Evolutionary conservation across 805 yeast genomes (phyloP).

Genomic region (Saccharomyces kudriavzevii): DNA sequence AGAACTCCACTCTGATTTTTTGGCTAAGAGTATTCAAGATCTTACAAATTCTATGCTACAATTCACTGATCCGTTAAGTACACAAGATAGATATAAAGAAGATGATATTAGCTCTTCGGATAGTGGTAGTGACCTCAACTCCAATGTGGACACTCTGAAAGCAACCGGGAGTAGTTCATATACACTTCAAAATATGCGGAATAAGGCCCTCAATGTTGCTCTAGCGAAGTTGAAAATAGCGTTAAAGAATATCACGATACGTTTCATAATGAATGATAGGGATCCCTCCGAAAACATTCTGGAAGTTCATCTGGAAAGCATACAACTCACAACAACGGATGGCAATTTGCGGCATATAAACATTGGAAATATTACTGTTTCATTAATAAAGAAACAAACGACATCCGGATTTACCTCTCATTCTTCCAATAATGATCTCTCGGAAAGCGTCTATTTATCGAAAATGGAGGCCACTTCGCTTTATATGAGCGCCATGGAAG

Average conservation of each 20-base stretch:
- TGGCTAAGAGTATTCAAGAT: constrained; percentile 69
- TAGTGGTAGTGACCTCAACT: not conserved
- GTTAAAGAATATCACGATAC: constrained; percentile 40
- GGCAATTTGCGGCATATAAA: not conserved
- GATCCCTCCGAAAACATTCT: constrained; percentile 18
- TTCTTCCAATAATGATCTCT: not conserved
- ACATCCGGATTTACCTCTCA: not conserved
- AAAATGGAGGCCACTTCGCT: constrained; percentile 62
- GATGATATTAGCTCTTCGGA: constrained; percentile 12
- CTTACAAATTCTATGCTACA: constrained; percentile 47
- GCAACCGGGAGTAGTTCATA: constrained; percentile 1
- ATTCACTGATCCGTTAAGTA: constrained; percentile 22
- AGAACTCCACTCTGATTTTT: constrained; percentile 33
- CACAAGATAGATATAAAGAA: constrained; percentile 8
- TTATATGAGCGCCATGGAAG: constrained; percentile 75
- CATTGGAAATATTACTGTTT: not conserved
- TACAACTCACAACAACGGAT: constrained; percentile 14
- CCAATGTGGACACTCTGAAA: not conserved
- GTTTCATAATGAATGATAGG: constrained; percentile 39
- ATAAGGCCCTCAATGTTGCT: constrained; percentile 60
- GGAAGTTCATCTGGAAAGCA: constrained; percentile 25
- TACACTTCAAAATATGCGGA: constrained; percentile 48
- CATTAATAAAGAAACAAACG: not conserved
- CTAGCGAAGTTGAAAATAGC: constrained; percentile 49
- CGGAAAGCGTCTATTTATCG: constrained; percentile 50